Base-by-base conservation (phyloP, 1,139 yeast genomes). In the Debaryomycetaceae sp. region DNA sequence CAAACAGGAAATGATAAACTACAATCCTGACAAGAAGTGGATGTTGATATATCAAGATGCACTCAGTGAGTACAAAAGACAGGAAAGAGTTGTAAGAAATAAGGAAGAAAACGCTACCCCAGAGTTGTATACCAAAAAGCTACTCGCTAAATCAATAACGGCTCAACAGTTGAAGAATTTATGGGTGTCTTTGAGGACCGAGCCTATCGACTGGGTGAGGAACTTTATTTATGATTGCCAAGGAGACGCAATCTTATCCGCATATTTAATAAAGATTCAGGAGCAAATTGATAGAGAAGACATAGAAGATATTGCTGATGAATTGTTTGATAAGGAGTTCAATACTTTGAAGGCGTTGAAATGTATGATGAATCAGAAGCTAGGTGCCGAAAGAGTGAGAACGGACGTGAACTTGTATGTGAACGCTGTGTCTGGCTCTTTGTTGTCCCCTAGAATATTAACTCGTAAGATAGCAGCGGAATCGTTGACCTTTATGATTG, bases 181-280 rank as follows among this genome's bases (percentile, higher is more conserved):
- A 45, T 89, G 95, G 87, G 96, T 93, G 5, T 88, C 96, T 38
- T 70, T 93, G 40, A 79, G 98, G 51, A 89, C 98, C 0, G 97
- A 91, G 60, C 95, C 95, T 37, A 78, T 93, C 37, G 85, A 79
- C 48, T 93, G 99, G 99, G 96, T 91, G 1, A 77, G 85, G 46
- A 79, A 75, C 34, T 93, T 93, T 49, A 69, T 74, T 49, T 76
- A 89, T 45, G 86, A 83, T 47, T 80, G 83, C 46, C 97, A 93
- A 63, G 99, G 99, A 40, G 96, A 89, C 49, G 81, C 89, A 2
- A 91, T 96, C 1, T 75, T 93, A 45, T 67, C 75, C 8, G 65
- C 74, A 5, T 73, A 68, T 52, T 59, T 74, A 42, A 57, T 60
- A 24, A 70, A 70, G 47, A 58, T 74, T 37, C 74, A 68, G 55